These are phyloP conservation scores for Sarcodon aspratus DNA, from an alignment of 768 basidiomycete genomes.

Conservation along the genomic window DNA sequence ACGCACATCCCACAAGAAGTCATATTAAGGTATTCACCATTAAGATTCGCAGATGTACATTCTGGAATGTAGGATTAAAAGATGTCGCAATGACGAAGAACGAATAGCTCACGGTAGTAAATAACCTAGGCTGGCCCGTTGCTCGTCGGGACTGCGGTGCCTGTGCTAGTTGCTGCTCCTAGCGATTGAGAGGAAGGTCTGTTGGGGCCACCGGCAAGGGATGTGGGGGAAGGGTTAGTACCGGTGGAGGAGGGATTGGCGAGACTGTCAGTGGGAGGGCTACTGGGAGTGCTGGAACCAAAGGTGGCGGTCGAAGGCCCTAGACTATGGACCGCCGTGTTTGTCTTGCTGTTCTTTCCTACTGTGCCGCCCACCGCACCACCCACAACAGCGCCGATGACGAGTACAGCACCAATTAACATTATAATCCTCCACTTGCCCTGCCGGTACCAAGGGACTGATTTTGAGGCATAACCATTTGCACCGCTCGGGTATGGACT, in stretches of 20 bases:
- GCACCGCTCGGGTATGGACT: too few species aligned
- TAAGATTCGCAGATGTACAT: too few species aligned
- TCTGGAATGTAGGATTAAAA: too few species aligned
- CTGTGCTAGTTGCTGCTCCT: too few species aligned
- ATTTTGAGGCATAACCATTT: background rate
- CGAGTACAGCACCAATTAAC: conserved; percentile 23
- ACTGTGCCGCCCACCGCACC: conserved; percentile 46
- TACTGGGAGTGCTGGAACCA: background rate
- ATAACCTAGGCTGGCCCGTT: too few species aligned
- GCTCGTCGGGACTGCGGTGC: too few species aligned
- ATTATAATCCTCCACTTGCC: conserved; percentile 31
- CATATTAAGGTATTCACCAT: too few species aligned
- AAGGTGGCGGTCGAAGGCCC: background rate
- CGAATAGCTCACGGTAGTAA: too few species aligned
- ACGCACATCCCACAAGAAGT: too few species aligned
- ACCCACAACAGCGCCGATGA: conserved; percentile 42
- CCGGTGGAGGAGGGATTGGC: background rate
- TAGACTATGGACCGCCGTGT: background rate
- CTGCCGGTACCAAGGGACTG: conserved; percentile 36
- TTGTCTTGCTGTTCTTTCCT: conserved; percentile 12
- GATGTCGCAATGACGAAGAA: too few species aligned
- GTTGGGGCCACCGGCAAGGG: background rate
- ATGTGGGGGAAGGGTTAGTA: background rate
- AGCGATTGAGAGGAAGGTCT: too few species aligned
- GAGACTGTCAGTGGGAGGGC: background rate